A percentile compares a stretch with the other conserved stretches of the same genome.
Evolutionary conservation across 805 yeast genomes (phyloP).

Genomic region (Myxozyma mucilagina): DNA sequence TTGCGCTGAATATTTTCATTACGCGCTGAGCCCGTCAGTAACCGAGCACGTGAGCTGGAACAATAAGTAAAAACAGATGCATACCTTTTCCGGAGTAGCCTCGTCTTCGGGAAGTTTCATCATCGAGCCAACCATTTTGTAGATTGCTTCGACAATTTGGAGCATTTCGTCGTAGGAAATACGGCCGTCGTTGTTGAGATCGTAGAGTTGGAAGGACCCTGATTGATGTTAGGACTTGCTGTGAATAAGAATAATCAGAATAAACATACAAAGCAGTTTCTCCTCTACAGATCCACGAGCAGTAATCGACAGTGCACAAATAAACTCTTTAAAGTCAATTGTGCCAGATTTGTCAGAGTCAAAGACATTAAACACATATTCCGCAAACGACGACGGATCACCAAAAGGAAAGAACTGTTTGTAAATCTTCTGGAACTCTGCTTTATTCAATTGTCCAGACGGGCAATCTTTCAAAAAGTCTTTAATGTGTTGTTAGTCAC

Average conservation of each 20-base stretch:
- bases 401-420: conserved; percentile 98
- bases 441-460: conserved; percentile 78
- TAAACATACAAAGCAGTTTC: conserved; percentile 46
- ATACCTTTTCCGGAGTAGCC: conserved; percentile 74
- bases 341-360: conserved; percentile 78
- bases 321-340: conserved; percentile 90
- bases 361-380: conserved; percentile 82
- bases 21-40: conserved; percentile 49
- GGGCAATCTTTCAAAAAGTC: conserved; percentile 92
- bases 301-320: conserved; percentile 80
- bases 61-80: not conserved
- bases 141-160: conserved; percentile 75
- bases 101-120: conserved; percentile 86
- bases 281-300: conserved; percentile 79
- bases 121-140: conserved; percentile 95
- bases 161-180: conserved; percentile 78
- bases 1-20: conserved; percentile 69
- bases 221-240: not conserved
- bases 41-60: not conserved
- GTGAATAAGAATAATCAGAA: not conserved
- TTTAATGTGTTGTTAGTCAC: not conserved
- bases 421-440: conserved; percentile 87
- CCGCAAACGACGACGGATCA: conserved; percentile 89
- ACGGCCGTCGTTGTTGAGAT: conserved; percentile 74
- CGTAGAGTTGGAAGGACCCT: conserved; percentile 91